These are phyloP conservation scores for Myriosclerotinia scirpicola DNA, from an alignment of 2,329 filamentous ascomycete genomes.

Conservation along the genomic window DNA sequence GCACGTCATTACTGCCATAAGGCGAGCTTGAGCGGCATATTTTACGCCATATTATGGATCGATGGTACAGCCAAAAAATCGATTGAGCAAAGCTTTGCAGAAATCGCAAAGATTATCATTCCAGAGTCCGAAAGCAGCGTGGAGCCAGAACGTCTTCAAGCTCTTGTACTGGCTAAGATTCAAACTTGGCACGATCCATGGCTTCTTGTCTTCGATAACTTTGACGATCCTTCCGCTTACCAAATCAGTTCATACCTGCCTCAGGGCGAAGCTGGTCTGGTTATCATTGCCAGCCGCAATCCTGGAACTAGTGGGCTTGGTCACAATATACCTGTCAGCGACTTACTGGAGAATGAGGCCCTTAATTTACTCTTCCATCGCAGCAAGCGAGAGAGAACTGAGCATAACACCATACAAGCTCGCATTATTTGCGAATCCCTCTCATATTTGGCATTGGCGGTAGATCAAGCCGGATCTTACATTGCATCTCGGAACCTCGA, in stretches of 20 bases:
- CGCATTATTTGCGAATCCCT: background rate
- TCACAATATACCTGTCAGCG: background rate
- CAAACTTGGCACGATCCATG: background rate
- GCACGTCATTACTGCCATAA: background rate
- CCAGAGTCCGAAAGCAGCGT: background rate
- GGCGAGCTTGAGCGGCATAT: background rate
- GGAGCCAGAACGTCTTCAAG: background rate
- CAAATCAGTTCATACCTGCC: background rate
- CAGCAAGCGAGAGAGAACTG: too few relatives aligned
- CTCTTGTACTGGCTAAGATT: too few relatives aligned
- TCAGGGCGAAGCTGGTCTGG: background rate
- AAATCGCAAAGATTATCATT: background rate
- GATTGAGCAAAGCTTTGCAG: background rate
- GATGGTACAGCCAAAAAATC: background rate
- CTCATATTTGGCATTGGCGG: background rate
- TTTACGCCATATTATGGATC: background rate
- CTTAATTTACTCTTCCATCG: background rate
- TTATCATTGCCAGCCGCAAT: background rate
- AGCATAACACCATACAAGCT: background rate
- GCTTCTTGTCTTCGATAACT: background rate
- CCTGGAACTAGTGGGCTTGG: background rate
- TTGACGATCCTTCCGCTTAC: background rate
- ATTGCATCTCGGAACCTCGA: background rate
- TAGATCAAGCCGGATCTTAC: background rate
- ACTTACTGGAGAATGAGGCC: background rate